Percentiles rank a stretch among this genome's conserved stretches.
Evolutionary conservation across 2,329 filamentous ascomycete species (phyloP).

Genomic region (Onygenales sp.): DNA sequence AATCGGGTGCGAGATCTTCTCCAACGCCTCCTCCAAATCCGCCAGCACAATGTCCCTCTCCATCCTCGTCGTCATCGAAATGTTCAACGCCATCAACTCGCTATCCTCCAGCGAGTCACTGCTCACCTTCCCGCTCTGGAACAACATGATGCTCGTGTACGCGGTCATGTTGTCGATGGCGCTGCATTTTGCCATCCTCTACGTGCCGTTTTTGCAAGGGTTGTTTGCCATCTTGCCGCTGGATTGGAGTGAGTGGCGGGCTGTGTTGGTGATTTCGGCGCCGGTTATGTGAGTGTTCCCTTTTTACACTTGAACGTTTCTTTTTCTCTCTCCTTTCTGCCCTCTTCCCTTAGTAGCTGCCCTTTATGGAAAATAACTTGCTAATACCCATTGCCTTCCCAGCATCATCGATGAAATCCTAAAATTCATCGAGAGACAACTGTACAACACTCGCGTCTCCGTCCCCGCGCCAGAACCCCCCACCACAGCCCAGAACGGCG

Average conservation of each 20-base stretch:
- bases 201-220: constrained; percentile 77
- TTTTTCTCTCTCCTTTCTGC: background rate
- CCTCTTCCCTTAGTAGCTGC: background rate
- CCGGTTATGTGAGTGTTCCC: constrained; percentile 71
- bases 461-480: background rate
- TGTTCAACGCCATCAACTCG: constrained; percentile 99
- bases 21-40: constrained; percentile 72
- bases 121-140: constrained; percentile 87
- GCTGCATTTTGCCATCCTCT: constrained; percentile 87
- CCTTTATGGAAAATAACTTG: background rate
- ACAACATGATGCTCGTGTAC: constrained; percentile 97
- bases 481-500: constrained; percentile 18
- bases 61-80: constrained; percentile 91
- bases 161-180: constrained; percentile 89
- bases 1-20: constrained; percentile 88
- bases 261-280: constrained; percentile 76
- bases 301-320: background rate
- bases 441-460: constrained; percentile 39
- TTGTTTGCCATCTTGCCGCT: constrained; percentile 88
- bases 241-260: constrained; percentile 81
- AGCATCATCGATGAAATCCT: constrained; percentile 76
- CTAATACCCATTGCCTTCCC: constrained; percentile 1
- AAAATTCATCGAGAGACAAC: constrained; percentile 64
- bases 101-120: constrained; percentile 92
- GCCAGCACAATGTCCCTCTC: constrained; percentile 90